phyloP scores from a whole-genome alignment of 2,329 filamentous ascomycete genomes.

The Fusarium pilosicola region DNA sequence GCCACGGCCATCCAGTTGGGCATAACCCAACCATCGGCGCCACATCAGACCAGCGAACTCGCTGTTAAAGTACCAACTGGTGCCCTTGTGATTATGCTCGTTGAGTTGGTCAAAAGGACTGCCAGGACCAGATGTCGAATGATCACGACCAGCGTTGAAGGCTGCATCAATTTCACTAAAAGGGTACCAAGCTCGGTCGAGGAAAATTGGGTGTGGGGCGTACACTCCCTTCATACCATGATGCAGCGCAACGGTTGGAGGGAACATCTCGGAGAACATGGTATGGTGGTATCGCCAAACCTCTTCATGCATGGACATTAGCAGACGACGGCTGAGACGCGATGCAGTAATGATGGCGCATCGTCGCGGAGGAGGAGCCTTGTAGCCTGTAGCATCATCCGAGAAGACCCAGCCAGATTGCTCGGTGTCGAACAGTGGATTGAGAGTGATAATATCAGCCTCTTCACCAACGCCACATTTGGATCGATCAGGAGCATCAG shows the following conservation, averaged over 20 bases:
- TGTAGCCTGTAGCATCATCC: slow-evolving; percentile 76
- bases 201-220: slow-evolving; percentile 82
- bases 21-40: slow-evolving; percentile 77
- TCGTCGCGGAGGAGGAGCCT: slow-evolving; percentile 71
- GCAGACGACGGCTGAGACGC: slow-evolving; percentile 72
- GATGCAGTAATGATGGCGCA: slow-evolving; percentile 77
- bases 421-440: slow-evolving; percentile 78
- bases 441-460: slow-evolving; percentile 80
- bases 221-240: slow-evolving; percentile 83
- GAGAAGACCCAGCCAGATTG: slow-evolving; percentile 78
- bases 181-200: slow-evolving; percentile 79
- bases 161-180: slow-evolving; percentile 73
- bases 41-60: slow-evolving; percentile 82
- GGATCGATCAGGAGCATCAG: slow-evolving; percentile 57
- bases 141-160: slow-evolving; percentile 81
- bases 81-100: slow-evolving; percentile 85
- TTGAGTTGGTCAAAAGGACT: slow-evolving; percentile 74
- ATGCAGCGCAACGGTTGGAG: slow-evolving; percentile 74
- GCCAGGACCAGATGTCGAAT: slow-evolving; percentile 70
- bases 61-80: slow-evolving; percentile 86
- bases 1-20: slow-evolving; percentile 62
- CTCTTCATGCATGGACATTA: slow-evolving; percentile 80
- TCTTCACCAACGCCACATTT: slow-evolving; percentile 76
- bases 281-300: slow-evolving; percentile 72
- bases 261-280: slow-evolving; percentile 86